Evolutionary conservation across 2,329 filamentous ascomycete species (phyloP), one percentile per base, ranked within the genome.

Genomic region (Aaosphaeria arxii): DNA sequence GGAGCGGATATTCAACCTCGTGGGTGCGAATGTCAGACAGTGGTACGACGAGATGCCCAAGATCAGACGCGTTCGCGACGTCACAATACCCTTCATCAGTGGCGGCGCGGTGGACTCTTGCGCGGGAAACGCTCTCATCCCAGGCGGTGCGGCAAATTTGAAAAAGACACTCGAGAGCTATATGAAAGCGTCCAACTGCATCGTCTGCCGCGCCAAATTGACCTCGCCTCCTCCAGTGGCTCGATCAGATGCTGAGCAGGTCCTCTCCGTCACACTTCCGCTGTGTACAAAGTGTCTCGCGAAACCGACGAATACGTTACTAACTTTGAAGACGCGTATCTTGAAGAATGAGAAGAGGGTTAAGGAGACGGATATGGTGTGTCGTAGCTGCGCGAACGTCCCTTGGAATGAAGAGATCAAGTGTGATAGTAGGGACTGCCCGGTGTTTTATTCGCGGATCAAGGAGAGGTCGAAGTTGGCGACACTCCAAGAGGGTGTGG

Each of bases 31-130:
- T 65, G 88, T 97, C 0, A 77, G 88, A 13, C 81, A 83, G 50
- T 99, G 94, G 94, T 97, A 91, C 63, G 90, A 96, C 54, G 91
- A 96, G 71, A 95, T 97, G 90, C 92, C 92, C 41, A 96, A 95
- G 67, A 78, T 94, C 17, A 88, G 91, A 63, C 85, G 87, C 6
- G 82, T 92, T 41, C 81, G 86, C 30, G 82, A 81, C 46, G 72
- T 89, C n/a, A 77, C 57, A 2, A 56, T 62, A 52, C 62, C 60
- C 3, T 7, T 62, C 5, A 35, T 43, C 13, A 45, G 45, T 6
- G 17, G 17, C 17, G 17, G 17, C 17, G 17, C 17, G 17, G 49
- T 56, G 28, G 53, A 55, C 30, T 49, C 46, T 30, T 53, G 42
- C 32, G 50, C 44, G 17, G 49, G 51, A n/a, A 56, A 50, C 43